Percentiles rank a stretch among this genome's conserved stretches.
Conservation (phyloP, 495 filamentous ascomycete genomes). For the Hypoxylon intermedium region DNA sequence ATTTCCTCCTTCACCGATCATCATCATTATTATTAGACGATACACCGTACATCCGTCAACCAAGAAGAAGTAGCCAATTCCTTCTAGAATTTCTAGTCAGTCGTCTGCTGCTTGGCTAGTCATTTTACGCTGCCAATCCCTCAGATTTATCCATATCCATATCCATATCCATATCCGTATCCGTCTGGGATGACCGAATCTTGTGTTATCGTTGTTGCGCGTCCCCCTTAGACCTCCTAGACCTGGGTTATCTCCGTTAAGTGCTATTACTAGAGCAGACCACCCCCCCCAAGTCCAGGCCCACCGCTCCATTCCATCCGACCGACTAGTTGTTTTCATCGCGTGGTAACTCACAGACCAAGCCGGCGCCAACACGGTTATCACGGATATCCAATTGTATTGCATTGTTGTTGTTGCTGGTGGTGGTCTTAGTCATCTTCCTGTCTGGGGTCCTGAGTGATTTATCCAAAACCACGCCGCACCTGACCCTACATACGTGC, state of each 20-base stretch:
- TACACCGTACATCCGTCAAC: not conserved
- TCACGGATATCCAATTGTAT: constrained; percentile 4
- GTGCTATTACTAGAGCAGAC: constrained; percentile 13
- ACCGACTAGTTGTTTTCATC: constrained; percentile 32
- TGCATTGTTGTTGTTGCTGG: constrained; percentile 27
- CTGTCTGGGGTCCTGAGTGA: constrained; percentile 26
- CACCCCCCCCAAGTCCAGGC: constrained; percentile 5
- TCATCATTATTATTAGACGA: constrained; percentile 9
- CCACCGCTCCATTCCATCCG: constrained; percentile 35
- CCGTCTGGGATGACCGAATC: too few relatives aligned
- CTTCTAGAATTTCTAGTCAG: constrained; percentile 11
- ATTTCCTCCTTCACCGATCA: constrained; percentile 9
- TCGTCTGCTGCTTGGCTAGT: constrained; percentile 3
- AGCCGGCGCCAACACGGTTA: constrained; percentile 7
- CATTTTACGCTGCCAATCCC: constrained; percentile 14
- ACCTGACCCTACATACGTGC: constrained; percentile 26
- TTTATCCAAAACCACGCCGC: constrained; percentile 25
- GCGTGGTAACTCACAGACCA: constrained; percentile 32
- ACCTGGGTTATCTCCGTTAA: too few relatives aligned
- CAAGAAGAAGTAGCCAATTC: not conserved
- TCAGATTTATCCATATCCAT: too few relatives aligned
- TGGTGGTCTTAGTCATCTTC: constrained; percentile 33
- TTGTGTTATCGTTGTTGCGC: too few relatives aligned
- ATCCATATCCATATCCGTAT: constrained; percentile 24
- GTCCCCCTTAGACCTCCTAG: too few relatives aligned